Base-by-base conservation (phyloP, 148 eudicot genomes). In the Salicornia ramosissima region DNA sequence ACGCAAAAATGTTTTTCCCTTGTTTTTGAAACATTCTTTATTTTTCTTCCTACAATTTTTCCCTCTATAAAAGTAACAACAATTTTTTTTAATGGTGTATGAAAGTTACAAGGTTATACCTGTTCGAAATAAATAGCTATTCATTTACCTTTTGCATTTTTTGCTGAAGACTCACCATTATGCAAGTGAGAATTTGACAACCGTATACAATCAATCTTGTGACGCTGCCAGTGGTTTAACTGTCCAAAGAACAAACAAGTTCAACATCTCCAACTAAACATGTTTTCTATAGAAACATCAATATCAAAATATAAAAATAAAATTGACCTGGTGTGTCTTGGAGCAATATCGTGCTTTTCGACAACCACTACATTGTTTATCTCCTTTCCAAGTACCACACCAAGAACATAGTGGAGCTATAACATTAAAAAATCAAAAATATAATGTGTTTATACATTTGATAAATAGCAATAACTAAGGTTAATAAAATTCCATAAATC, bases 311-410 rank as follows among this genome's bases (percentile, higher is more conserved):
- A 26, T 19, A 13, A 15, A 29, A 40, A 46, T 46, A 2, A 36
- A 36, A 36, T 22, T 33, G 24, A 68, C 72, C 63, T 69, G 72
- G 22, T 69, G 72, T n/a, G n/a, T n/a, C n/a, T n/a, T n/a, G n/a
- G n/a, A n/a, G n/a, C n/a, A n/a, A n/a, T n/a, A n/a, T n/a, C 34
- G 28, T 56, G 28, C 63, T 21, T 24, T 33, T 42, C 51, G 25
- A 29, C 64, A 69, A 40, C 72, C 72, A 40, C 63, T 30, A 69
- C 72, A 69, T 69, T 33, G n/a, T n/a, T 69, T 42, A 40, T 16
- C 63, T 54, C 72, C 70, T 50, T 50, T 69, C 72, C 72, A 69
- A 15, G 72, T 69, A n/a, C 46, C 43, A 42, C 72, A 69, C 72
- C 72, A 69, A 12, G 72, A 69, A 54, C 72, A 69, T 13, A 68